These are phyloP conservation scores for Penicillium mononematosum DNA, from an alignment of 495 filamentous ascomycete species.

Conservation along the genomic window DNA sequence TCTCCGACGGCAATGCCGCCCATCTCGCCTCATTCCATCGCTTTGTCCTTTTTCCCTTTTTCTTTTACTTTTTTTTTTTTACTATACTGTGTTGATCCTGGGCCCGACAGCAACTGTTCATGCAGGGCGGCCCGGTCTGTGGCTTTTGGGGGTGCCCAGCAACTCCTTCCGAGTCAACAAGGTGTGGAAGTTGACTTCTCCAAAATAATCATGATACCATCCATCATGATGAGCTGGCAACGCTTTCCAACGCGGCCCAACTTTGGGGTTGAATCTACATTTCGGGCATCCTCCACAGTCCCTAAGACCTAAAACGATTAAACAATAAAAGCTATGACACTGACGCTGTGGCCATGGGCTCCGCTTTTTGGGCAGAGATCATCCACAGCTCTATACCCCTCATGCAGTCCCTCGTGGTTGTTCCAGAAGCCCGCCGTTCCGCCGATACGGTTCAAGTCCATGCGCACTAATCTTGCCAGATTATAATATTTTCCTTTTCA, in stretches of 20 bases:
- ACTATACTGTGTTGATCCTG: constrained; percentile 1
- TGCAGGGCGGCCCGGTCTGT: constrained; percentile 42
- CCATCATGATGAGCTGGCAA: constrained; percentile 40
- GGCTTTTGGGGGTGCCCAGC: constrained; percentile 11
- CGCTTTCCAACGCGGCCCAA: constrained; percentile 16
- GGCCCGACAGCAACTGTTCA: constrained; percentile 23
- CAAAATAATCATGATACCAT: constrained; percentile 18
- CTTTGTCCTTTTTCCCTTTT: not conserved
- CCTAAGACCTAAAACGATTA: constrained; percentile 5
- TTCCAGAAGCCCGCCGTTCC: constrained; percentile 27
- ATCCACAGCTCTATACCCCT: constrained; percentile 14
- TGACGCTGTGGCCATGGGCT: constrained; percentile 13
- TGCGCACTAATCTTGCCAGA: constrained; percentile 18
- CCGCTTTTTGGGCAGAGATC: constrained; percentile 23
- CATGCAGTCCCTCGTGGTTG: constrained; percentile 21
- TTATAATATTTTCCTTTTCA: constrained; percentile 10
- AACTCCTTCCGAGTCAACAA: not conserved
- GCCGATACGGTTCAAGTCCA: constrained; percentile 21
- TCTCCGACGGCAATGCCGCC: not conserved
- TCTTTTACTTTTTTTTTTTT: no score
- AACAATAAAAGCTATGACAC: constrained; percentile 19
- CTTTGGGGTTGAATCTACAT: not conserved
- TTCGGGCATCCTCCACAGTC: constrained; percentile 7
- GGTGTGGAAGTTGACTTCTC: constrained; percentile 3
- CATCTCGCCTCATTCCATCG: constrained; percentile 4